Base-by-base conservation (phyloP, 2,329 filamentous ascomycete genomes). In the Pyrenophora teres region DNA sequence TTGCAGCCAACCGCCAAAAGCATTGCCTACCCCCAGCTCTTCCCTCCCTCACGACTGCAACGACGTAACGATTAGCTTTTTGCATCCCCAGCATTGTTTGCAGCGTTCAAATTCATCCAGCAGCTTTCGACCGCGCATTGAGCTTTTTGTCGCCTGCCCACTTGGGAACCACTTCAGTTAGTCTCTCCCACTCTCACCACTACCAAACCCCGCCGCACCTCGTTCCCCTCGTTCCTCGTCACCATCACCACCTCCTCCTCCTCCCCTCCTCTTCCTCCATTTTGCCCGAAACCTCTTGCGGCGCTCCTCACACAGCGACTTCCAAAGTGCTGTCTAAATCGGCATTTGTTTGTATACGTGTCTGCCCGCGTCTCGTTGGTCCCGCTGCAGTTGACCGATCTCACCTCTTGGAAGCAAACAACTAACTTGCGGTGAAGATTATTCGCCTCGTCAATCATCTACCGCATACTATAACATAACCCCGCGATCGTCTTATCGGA, bases 41-140 rank as follows among this genome's bases (percentile, higher is more conserved):
- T 54, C 57, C 48, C 58, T 59, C 62, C 63, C 68, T 73, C 52
- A 74, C 71, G 71, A 74, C 66, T 64, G 67, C 69, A 63, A 74
- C 72, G 72, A 74, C 67, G 44, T 74, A 56, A 74, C 72, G 71
- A 74, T 68, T 65, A 68, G 65, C 64, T 65, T 70, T 71, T 70
- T 69, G 61, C 64, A 49, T 58, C 51, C 69, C 68, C 62, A 71
- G 70, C 71, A 71, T 74, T 69, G 56, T 70, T 70, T 74, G 68
- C 67, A 74, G 71, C 68, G 66, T 73, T 74, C 48, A 52, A 60
- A 54, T 70, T 67, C 53, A 43, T 54, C 57, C 54, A 44, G 40
- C 57, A 46, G 46, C 50, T 36, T 30, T 51, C 38, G 18, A 32
- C 36, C 30, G 27, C 44, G 46, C 55, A 41, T 54, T 52, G 50